A percentile compares a stretch with the other conserved stretches of the same genome.
Conservation (phyloP, 108 stramenopile species). For the Skeletonema menzelii region DNA sequence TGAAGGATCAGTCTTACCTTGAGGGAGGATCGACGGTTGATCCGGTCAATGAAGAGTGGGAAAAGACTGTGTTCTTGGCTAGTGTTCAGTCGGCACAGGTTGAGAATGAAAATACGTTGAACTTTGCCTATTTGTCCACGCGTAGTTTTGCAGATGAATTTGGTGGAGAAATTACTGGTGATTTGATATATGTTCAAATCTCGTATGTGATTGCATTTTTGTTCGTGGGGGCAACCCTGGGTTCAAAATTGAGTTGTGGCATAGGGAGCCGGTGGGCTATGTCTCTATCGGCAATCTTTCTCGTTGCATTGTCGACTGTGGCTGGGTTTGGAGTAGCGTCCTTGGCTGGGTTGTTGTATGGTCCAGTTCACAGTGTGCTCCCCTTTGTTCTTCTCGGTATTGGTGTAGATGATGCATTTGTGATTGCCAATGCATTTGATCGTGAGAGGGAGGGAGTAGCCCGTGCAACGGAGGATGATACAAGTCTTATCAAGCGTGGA, state of each 20-base stretch:
- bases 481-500: constrained; percentile 35
- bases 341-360: constrained; percentile 64
- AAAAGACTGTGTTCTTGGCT: constrained; percentile 48
- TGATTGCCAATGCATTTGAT: constrained; percentile 76
- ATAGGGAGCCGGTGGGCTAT: constrained; percentile 64
- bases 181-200: constrained; percentile 49
- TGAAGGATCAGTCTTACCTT: constrained; percentile 46
- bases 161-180: constrained; percentile 63
- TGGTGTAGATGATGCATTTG: constrained; percentile 86
- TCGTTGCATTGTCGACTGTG: constrained; percentile 63
- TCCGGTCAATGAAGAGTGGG: constrained; percentile 64
- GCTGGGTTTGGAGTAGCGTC: constrained; percentile 76
- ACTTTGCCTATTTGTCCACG: constrained; percentile 54
- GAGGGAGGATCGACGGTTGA: constrained; percentile 41
- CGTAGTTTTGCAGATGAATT: constrained; percentile 77
- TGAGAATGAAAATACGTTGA: constrained; percentile 8
- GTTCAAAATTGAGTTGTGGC: constrained; percentile 50
- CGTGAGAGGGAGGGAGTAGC: constrained; percentile 58
- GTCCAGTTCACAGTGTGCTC: constrained; percentile 75
- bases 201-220: constrained; percentile 62
- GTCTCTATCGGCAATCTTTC: constrained; percentile 48
- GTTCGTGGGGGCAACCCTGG: constrained; percentile 59
- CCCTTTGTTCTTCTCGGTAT: constrained; percentile 86
- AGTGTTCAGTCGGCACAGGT: constrained; percentile 5
- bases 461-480: constrained; percentile 48